Evolutionary conservation across 768 basidiomycete genomes (phyloP).

Genomic region (Lactarius sp.): DNA sequence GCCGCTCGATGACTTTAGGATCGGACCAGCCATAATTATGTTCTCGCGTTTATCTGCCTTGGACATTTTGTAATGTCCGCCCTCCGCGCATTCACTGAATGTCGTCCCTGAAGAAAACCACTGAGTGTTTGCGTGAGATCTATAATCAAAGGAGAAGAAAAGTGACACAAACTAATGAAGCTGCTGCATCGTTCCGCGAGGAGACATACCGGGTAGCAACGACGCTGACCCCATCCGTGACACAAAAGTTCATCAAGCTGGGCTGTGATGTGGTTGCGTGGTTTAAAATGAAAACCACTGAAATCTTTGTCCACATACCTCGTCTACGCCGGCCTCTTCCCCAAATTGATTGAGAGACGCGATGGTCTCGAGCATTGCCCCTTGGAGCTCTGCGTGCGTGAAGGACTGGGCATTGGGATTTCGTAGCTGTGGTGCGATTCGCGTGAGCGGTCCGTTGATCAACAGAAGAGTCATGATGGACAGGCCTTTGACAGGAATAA

Average conservation of each 20-base stretch:
- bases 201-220: conserved; percentile 95
- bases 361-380: conserved; percentile 89
- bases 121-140: conserved; percentile 34
- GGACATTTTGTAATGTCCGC: conserved; percentile 91
- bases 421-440: conserved; percentile 51
- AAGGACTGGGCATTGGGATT: conserved; percentile 75
- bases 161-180: conserved; percentile 32
- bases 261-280: conserved; percentile 44
- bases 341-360: conserved; percentile 69
- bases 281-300: background rate
- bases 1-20: conserved; percentile 13
- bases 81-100: conserved; percentile 84
- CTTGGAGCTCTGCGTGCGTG: conserved; percentile 61
- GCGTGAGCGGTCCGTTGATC: background rate
- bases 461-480: background rate
- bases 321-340: conserved; percentile 65
- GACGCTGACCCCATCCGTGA: conserved; percentile 92
- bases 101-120: conserved; percentile 96
- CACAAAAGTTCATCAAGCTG: conserved; percentile 91
- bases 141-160: background rate
- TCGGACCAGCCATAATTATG: conserved; percentile 71
- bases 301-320: conserved; percentile 42
- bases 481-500: conserved; percentile 77
- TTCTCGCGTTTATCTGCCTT: conserved; percentile 95
- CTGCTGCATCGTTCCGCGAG: conserved; percentile 86